These are phyloP conservation scores for Suillus clintonianus DNA, from an alignment of 768 basidiomycete genomes.

Conservation along the genomic window DNA sequence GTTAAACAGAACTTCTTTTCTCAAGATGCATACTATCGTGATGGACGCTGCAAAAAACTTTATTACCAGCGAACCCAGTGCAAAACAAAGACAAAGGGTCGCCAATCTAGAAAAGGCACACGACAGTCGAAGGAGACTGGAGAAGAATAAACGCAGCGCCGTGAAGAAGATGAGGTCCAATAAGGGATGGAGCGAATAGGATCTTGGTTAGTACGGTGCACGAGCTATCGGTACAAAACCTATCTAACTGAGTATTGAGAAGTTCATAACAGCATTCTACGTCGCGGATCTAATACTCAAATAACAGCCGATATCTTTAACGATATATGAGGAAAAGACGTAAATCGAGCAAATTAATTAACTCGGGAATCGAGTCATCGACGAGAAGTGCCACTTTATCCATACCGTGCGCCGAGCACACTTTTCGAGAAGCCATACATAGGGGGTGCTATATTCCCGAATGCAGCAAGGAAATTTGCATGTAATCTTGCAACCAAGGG, in stretches of 20 bases:
- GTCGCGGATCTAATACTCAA: not conserved
- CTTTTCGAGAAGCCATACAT: not conserved
- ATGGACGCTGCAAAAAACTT: conserved; percentile 20
- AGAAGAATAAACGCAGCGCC: conserved; percentile 27
- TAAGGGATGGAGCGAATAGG: conserved; percentile 21
- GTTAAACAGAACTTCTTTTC: not conserved
- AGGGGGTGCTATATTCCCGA: not conserved
- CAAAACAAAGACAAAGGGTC: conserved; percentile 29
- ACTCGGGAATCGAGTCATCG: not conserved
- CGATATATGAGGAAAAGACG: not conserved
- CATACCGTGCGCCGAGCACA: not conserved
- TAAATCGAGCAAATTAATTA: not conserved
- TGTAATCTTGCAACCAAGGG: not conserved
- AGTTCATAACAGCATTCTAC: not conserved
- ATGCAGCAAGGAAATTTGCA: not conserved
- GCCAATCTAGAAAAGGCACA: conserved; percentile 20
- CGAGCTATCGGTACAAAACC: not conserved
- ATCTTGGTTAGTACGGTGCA: not conserved
- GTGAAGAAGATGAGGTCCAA: conserved; percentile 27
- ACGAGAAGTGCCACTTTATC: not conserved
- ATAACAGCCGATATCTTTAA: not conserved
- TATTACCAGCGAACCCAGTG: conserved; percentile 24
- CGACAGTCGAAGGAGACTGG: conserved; percentile 19
- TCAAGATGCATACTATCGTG: conserved; percentile 29
- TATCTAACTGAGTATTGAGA: not conserved